Percentiles rank a stretch among this genome's conserved stretches.
Conservation (phyloP, 257 asterid genomes). For the Plantago ovata region DNA sequence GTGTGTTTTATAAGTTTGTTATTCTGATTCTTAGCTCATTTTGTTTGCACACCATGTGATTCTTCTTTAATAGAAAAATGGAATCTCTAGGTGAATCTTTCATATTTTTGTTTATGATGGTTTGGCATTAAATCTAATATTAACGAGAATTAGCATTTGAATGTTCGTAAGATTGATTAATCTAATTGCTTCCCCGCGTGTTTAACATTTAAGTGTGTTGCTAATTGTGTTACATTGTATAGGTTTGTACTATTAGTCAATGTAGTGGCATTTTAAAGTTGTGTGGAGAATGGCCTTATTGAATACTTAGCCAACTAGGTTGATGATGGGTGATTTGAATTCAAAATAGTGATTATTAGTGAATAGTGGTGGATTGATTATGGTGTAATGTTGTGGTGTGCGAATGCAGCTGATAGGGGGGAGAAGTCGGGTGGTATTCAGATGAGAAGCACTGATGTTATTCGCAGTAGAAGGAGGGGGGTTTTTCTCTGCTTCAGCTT, state of each 20-base stretch:
- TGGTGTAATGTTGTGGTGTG: conserved; percentile 21
- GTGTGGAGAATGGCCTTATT: neutral
- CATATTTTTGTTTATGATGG: too few species aligned
- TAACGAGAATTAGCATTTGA: too few species aligned
- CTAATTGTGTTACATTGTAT: too few species aligned
- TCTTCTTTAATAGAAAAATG: neutral
- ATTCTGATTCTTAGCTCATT: neutral
- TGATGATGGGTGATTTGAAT: conserved; percentile 4
- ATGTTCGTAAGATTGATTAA: too few species aligned
- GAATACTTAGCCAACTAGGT: neutral
- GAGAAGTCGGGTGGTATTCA: conserved; percentile 39
- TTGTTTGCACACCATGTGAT: neutral
- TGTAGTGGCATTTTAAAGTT: too few species aligned
- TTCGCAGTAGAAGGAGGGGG: conserved; percentile 99
- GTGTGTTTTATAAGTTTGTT: neutral
- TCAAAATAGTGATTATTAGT: too few species aligned
- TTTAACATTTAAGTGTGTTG: too few species aligned
- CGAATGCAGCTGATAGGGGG: conserved; percentile 21
- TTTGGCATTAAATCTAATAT: too few species aligned
- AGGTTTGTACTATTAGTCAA: too few species aligned
- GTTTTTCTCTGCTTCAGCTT: conserved; percentile 96
- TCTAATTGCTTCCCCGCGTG: too few species aligned
- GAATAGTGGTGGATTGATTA: conserved; percentile 2
- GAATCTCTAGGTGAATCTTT: too few species aligned
- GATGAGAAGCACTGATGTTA: conserved; percentile 92